Percentiles rank a stretch among this genome's conserved stretches.
Conservation (phyloP, 163 green algal species). For the Smithsoniella earleae region DNA sequence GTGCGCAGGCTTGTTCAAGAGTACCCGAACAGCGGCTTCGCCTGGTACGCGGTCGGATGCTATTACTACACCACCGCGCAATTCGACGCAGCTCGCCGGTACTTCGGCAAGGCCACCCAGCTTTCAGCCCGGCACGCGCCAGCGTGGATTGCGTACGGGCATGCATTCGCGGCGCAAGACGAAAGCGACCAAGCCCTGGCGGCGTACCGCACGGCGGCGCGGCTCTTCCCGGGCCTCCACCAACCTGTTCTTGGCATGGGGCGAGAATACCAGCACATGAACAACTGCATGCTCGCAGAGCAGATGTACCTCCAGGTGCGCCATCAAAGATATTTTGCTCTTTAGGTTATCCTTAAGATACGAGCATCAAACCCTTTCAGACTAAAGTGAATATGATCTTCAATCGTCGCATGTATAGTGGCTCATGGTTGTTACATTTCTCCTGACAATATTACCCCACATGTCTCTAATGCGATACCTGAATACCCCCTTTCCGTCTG, state of each 20-base stretch:
- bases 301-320: conserved; percentile 45
- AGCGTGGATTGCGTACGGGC: conserved; percentile 86
- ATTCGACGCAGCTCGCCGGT: conserved; percentile 66
- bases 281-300: conserved; percentile 74
- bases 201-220: conserved; percentile 83
- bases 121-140: conserved; percentile 72
- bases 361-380: no score
- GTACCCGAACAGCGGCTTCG: conserved; percentile 58
- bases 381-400: background rate
- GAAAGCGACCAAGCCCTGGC: conserved; percentile 91
- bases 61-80: conserved; percentile 83
- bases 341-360: no score
- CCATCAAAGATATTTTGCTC: no score
- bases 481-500: no score
- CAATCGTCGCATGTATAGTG: no score
- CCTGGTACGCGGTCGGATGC: conserved; percentile 84
- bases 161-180: conserved; percentile 82
- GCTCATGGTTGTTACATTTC: background rate
- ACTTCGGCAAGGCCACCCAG: conserved; percentile 81
- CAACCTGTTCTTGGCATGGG: conserved; percentile 83
- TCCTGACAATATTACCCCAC: no score
- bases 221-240: conserved; percentile 89
- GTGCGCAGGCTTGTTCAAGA: conserved; percentile 52
- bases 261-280: conserved; percentile 85
- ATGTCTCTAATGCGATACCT: no score